These are phyloP conservation scores for Fusarium phyllophilum DNA, from an alignment of 2,329 filamentous ascomycete species.

Conservation along the genomic window DNA sequence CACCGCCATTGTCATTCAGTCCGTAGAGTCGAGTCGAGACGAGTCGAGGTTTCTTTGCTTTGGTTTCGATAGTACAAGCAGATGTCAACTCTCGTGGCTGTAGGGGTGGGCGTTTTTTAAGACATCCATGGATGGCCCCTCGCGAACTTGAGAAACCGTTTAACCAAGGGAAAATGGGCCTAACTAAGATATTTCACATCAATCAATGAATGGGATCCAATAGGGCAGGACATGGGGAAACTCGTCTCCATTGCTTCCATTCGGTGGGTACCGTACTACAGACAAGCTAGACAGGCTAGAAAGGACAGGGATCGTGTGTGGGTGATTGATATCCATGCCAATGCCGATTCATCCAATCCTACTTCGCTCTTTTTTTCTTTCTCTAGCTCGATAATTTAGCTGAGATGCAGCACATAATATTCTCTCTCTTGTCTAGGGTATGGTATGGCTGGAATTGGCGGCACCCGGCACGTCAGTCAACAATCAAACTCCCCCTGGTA, in stretches of 20 bases:
- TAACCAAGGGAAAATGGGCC: slow-evolving; percentile 11
- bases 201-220: slow-evolving; percentile 24
- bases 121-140: slow-evolving; percentile 24
- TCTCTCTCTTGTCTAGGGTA: slow-evolving; percentile 22
- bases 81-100: slow-evolving; percentile 20
- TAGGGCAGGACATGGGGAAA: slow-evolving; percentile 21
- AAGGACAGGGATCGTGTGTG: slow-evolving; percentile 5
- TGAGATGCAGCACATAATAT: background rate
- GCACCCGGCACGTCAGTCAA: slow-evolving; percentile 22
- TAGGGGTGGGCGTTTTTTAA: slow-evolving; percentile 38
- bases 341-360: slow-evolving; percentile 12
- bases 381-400: slow-evolving; percentile 9
- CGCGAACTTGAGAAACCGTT: slow-evolving; percentile 37
- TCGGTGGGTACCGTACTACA: slow-evolving; percentile 14
- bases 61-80: background rate
- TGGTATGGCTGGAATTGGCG: background rate
- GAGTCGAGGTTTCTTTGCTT: slow-evolving; percentile 7
- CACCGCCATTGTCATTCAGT: background rate
- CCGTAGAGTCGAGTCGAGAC: slow-evolving; percentile 5
- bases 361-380: background rate
- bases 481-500: slow-evolving; percentile 24
- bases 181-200: slow-evolving; percentile 1
- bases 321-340: slow-evolving; percentile 15
- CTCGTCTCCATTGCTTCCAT: slow-evolving; percentile 34
- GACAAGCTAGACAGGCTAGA: slow-evolving; percentile 2